These are phyloP conservation scores for Flaveria floridana DNA, from an alignment of 140 eudicot genomes.

Conservation along the genomic window DNA sequence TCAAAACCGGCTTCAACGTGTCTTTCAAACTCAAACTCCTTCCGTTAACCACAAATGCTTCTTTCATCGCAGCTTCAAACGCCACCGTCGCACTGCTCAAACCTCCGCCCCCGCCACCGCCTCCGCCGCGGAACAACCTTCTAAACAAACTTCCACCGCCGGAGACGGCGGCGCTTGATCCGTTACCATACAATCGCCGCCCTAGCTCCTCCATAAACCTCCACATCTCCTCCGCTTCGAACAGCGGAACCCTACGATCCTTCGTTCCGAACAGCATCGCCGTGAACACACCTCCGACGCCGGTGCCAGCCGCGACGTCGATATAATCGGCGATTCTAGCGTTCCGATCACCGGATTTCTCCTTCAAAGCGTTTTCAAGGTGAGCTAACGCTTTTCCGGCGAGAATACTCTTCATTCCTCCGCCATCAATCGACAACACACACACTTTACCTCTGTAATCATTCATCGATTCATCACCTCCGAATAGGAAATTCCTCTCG, in stretches of 20 bases:
- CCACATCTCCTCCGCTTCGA: conserved; percentile 90
- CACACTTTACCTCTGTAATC: conserved; percentile 68
- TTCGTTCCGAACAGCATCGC: conserved; percentile 77
- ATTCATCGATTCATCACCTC: conserved; percentile 49
- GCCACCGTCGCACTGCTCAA: conserved; percentile 29
- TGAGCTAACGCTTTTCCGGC: conserved; percentile 70
- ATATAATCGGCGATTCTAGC: conserved; percentile 87
- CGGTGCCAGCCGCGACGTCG: conserved; percentile 88
- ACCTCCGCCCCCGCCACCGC: not conserved
- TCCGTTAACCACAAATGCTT: conserved; percentile 55
- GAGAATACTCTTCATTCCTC: conserved; percentile 70
- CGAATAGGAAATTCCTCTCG: conserved; percentile 73
- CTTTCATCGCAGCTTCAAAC: conserved; percentile 62
- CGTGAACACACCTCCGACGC: conserved; percentile 82
- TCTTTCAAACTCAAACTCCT: conserved; percentile 61
- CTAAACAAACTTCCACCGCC: conserved; percentile 18
- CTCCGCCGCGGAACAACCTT: conserved; percentile 21
- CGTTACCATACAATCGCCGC: conserved; percentile 39
- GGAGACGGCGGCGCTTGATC: conserved; percentile 28
- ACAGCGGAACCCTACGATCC: conserved; percentile 52
- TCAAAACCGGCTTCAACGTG: conserved; percentile 79
- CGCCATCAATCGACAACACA: conserved; percentile 77
- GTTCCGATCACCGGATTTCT: conserved; percentile 71
- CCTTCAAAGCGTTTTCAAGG: conserved; percentile 63
- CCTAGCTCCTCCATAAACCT: conserved; percentile 63